These are phyloP conservation scores for Dichotomocladium elegans DNA, from an alignment of 371 early-diverging fungal species.

Conservation along the genomic window DNA sequence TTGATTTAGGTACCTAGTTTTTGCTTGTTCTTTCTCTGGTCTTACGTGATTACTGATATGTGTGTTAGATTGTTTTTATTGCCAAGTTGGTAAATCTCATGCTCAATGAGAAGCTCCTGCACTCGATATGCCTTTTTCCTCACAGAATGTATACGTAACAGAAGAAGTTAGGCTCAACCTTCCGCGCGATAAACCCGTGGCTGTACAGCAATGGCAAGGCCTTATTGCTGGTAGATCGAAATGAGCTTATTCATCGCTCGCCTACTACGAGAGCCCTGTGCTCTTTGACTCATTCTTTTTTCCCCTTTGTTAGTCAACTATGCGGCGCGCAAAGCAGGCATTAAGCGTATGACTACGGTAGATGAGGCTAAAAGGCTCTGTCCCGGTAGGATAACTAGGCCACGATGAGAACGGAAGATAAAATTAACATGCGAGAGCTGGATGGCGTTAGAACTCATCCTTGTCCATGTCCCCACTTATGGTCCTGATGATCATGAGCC, in stretches of 20 bases:
- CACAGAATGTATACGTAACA: constrained; percentile 17
- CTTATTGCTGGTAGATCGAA: constrained; percentile 73
- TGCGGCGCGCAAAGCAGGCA: constrained; percentile 51
- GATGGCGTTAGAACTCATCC: constrained; percentile 52
- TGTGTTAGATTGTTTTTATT: constrained; percentile 68
- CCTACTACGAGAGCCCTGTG: too few species aligned
- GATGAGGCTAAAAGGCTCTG: constrained; percentile 62
- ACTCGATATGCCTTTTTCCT: neutral
- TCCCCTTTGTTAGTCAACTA: constrained; percentile 44
- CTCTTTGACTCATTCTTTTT: neutral
- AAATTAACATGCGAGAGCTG: too few species aligned
- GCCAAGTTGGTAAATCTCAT: constrained; percentile 72
- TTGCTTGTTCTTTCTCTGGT: too few species aligned
- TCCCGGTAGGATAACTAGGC: constrained; percentile 49
- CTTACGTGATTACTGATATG: too few species aligned
- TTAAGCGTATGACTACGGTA: constrained; percentile 42
- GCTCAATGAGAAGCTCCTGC: too few species aligned
- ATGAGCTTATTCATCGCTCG: constrained; percentile 27
- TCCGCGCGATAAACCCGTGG: constrained; percentile 66
- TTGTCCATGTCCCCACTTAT: constrained; percentile 88
- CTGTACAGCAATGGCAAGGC: constrained; percentile 89
- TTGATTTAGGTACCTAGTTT: constrained; percentile 58
- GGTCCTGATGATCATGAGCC: constrained; percentile 59
- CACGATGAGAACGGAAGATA: neutral
- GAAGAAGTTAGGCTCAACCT: constrained; percentile 76